phyloP scores from a whole-genome alignment of 495 filamentous ascomycete genomes.

The Glonium stellatum region DNA sequence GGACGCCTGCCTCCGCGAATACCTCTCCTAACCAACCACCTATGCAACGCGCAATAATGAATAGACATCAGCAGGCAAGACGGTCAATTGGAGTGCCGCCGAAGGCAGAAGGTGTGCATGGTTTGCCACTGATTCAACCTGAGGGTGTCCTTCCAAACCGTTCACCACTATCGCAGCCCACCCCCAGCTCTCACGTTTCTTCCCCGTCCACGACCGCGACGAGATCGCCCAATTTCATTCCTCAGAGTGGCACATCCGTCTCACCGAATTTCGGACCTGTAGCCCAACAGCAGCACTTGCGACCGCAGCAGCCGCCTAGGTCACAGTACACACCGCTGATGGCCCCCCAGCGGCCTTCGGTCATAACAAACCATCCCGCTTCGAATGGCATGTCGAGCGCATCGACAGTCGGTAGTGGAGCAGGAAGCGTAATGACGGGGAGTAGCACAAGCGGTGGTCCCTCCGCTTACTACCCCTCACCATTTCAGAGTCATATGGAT shows the following conservation, averaged over 20 bases:
- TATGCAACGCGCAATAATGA: conserved; percentile 64
- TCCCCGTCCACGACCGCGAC: conserved; percentile 63
- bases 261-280: conserved; percentile 61
- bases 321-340: conserved; percentile 31
- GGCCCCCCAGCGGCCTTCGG: conserved; percentile 30
- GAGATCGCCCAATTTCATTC: conserved; percentile 57
- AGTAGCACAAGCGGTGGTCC: conserved; percentile 35
- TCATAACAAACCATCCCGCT: conserved; percentile 27
- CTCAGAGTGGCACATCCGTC: conserved; percentile 57
- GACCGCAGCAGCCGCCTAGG: conserved; percentile 35
- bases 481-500: conserved; percentile 90
- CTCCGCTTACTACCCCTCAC: conserved; percentile 61
- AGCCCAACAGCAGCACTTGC: conserved; percentile 41
- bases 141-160: conserved; percentile 32
- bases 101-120: conserved; percentile 35
- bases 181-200: conserved; percentile 72
- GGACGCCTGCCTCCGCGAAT: conserved; percentile 54
- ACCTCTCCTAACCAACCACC: conserved; percentile 50
- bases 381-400: conserved; percentile 29
- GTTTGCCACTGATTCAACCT: conserved; percentile 27
- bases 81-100: conserved; percentile 63
- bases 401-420: conserved; percentile 27
- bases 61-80: conserved; percentile 61
- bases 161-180: conserved; percentile 61
- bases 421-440: conserved; percentile 31